phyloP scores from a whole-genome alignment of 2,329 filamentous ascomycete species.

The Anisogramma anomala region DNA sequence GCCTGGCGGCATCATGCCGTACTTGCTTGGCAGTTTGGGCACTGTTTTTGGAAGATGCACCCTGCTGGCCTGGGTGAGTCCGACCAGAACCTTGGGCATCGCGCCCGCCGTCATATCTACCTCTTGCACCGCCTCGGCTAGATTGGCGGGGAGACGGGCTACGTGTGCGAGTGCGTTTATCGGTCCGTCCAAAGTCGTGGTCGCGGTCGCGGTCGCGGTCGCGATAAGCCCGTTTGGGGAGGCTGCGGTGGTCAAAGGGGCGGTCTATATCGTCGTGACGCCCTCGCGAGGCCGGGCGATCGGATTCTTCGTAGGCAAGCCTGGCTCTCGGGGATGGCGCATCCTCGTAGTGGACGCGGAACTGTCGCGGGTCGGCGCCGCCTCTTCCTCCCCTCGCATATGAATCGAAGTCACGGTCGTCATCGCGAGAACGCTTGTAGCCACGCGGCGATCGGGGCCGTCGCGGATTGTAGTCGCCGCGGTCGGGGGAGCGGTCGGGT shows the following conservation, averaged over 20 bases:
- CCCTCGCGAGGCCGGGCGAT: constrained; percentile 11
- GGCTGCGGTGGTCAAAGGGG: constrained; percentile 21
- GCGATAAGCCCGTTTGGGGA: constrained; percentile 20
- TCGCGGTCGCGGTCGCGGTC: constrained; percentile 33
- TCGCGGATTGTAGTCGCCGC: constrained; percentile 33
- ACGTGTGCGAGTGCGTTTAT: constrained; percentile 21
- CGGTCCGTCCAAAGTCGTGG: constrained; percentile 19
- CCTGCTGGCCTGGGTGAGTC: constrained; percentile 21
- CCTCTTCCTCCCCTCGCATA: constrained; percentile 26
- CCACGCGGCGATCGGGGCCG: constrained; percentile 51
- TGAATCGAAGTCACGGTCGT: constrained; percentile 50
- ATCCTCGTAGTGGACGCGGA: constrained; percentile 53
- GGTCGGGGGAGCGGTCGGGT: constrained; percentile 45
- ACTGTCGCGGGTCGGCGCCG: constrained; percentile 46
- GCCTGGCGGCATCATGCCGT: constrained; percentile 49
- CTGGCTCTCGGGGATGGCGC: constrained; percentile 34
- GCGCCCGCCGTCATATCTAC: constrained; percentile 21
- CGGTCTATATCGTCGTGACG: constrained; percentile 48
- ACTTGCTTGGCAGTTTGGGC: constrained; percentile 36
- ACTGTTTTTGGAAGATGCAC: constrained; percentile 30
- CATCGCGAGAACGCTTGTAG: constrained; percentile 55
- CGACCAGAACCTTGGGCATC: constrained; percentile 18
- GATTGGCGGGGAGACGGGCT: constrained; percentile 19
- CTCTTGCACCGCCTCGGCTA: constrained; percentile 19
- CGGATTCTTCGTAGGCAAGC: constrained; percentile 39